A percentile compares a stretch with the other conserved stretches of the same genome.
Conservation (phyloP, 1,284 basidiomycete species). For the Cystobasidium pallidum region DNA sequence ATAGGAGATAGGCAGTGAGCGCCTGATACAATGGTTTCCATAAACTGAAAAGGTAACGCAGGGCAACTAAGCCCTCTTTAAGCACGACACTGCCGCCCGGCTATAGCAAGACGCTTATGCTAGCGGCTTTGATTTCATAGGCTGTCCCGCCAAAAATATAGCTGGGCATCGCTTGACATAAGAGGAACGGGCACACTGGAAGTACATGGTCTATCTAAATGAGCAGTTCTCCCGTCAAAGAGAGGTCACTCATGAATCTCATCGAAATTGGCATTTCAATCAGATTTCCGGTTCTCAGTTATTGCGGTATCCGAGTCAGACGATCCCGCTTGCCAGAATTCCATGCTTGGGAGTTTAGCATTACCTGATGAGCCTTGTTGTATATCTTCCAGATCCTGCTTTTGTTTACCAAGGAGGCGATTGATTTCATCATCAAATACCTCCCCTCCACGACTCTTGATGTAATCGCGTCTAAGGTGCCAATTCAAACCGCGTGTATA, state of each 20-base stretch:
- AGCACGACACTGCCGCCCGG: too few relatives aligned
- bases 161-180: too few relatives aligned
- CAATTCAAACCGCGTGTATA: constrained; percentile 10
- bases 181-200: too few relatives aligned
- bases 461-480: constrained; percentile 32
- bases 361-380: background rate
- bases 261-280: background rate
- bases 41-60: too few relatives aligned
- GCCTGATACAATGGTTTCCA: too few relatives aligned
- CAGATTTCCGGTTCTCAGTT: background rate
- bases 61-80: too few relatives aligned
- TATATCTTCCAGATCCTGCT: constrained; percentile 11
- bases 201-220: too few relatives aligned
- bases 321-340: background rate
- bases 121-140: too few relatives aligned
- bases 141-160: too few relatives aligned
- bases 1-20: too few relatives aligned
- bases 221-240: too few relatives aligned
- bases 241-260: background rate
- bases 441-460: constrained; percentile 21
- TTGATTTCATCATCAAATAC: constrained; percentile 14
- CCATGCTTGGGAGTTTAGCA: background rate
- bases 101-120: too few relatives aligned
- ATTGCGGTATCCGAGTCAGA: background rate
- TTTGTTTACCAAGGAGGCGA: background rate